Evolutionary conservation across 202 grass and related monocot species (phyloP), one percentile per base, ranked within the genome.

Genomic region (Musa balbisiana): DNA sequence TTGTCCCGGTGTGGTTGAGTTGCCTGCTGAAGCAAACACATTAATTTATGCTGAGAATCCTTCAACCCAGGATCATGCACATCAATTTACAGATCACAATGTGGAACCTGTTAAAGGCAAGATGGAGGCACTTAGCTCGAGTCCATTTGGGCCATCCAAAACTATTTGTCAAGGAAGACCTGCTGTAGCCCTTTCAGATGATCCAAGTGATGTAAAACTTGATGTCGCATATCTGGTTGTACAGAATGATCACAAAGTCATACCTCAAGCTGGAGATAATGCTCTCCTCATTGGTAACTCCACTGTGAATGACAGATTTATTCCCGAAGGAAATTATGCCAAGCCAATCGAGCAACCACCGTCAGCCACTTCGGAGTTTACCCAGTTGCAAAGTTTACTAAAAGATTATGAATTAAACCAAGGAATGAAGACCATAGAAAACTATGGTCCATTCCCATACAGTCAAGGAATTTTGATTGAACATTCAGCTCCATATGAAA

Each of bases 371-470:
- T 84, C 81, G 25, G 82, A 79, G 22, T 82, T 68, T 78, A 76
- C 86, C 69, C 83, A 43, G 33, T 43, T 43, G 33, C 33, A 43
- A 43, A 43, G 33, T 43, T 43, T 43, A 43, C 4, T 43, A 4
- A 43, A 43, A 43, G 33, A 43, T 43, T 3, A 5, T 6, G 4
- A 43, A 43, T 83, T 79, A 15, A 20, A 17, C 9, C 58, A 62
- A 19, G 58, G 58, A 62, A n/a, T 79, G 20, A 82, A 83, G 53
- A 90, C 88, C 87, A 86, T 85, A 74, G 82, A 85, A 76, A 93
- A 85, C 19, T 86, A 84, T 17, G 87, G 85, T n/a, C 83, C 83
- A 69, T 81, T 84, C 78, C 80, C 84, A 69, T 62, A 15, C 20
- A 62, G 20, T 62, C 58, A 19, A 19, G 58, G 58, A 19, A 62